Percentiles rank a stretch among this genome's conserved stretches.
phyloP scores from a whole-genome alignment of 495 filamentous ascomycete genomes.

The Penicillium salamii region DNA sequence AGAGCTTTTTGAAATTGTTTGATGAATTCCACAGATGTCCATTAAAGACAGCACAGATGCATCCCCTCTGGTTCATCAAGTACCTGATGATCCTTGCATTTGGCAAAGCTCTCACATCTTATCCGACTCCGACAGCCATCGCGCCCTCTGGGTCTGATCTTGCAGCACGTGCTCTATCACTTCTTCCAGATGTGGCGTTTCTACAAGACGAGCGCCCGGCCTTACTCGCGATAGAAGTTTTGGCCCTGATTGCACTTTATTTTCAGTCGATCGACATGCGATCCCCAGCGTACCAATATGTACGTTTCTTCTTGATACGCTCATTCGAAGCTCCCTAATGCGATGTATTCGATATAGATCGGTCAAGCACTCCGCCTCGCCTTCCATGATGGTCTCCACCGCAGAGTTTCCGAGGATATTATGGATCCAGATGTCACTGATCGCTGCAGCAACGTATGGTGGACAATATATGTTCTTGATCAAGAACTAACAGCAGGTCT shows the following conservation, averaged over 20 bases:
- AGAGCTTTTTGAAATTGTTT: neutral
- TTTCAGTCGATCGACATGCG: neutral
- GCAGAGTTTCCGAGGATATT: neutral
- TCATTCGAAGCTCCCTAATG: too few relatives aligned
- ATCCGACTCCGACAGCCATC: neutral
- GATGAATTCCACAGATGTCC: too few relatives aligned
- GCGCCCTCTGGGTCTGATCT: neutral
- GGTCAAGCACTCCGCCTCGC: neutral
- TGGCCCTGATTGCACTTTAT: too few relatives aligned
- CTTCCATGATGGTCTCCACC: constrained; percentile 1
- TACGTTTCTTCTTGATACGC: too few relatives aligned
- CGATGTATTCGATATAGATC: neutral
- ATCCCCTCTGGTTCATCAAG: neutral
- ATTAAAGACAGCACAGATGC: neutral
- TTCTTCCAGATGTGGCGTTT: neutral
- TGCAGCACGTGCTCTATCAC: neutral
- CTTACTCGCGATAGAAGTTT: neutral
- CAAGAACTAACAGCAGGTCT: too few relatives aligned
- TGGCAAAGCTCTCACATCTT: neutral
- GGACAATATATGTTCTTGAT: too few relatives aligned
- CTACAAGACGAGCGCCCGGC: neutral
- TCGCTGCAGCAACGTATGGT: too few relatives aligned
- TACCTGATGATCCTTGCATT: neutral
- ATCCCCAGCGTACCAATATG: too few relatives aligned
- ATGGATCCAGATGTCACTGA: neutral